These are phyloP conservation scores for Suhomyces wounanorum DNA, from an alignment of 1,139 yeast genomes.

Conservation along the genomic window DNA sequence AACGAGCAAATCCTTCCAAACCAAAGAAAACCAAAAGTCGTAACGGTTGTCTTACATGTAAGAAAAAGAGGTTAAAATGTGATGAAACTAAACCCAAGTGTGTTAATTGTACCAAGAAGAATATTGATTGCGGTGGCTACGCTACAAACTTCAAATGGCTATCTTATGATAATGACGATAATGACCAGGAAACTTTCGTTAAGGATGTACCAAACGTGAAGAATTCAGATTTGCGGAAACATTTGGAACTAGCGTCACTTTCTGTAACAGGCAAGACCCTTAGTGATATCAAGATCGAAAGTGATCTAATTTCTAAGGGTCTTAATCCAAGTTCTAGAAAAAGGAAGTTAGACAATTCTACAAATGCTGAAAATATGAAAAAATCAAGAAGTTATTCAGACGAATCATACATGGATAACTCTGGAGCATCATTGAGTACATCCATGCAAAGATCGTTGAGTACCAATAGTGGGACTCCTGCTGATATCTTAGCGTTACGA, in stretches of 20 bases:
- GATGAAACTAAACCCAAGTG: conserved; percentile 60
- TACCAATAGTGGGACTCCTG: conserved; percentile 14
- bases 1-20: conserved; percentile 2
- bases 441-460: conserved; percentile 12
- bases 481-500: conserved; percentile 13
- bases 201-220: background rate
- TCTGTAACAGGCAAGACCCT: conserved; percentile 56
- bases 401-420: conserved; percentile 1
- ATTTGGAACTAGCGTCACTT: conserved; percentile 54
- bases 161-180: conserved; percentile 32
- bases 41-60: conserved; percentile 58
- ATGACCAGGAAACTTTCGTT: background rate
- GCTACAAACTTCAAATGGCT: conserved; percentile 67
- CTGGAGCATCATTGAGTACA: background rate
- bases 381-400: conserved; percentile 3
- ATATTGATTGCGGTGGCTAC: conserved; percentile 61
- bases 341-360: conserved; percentile 12
- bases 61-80: conserved; percentile 56
- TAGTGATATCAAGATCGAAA: conserved; percentile 49
- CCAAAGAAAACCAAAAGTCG: conserved; percentile 34
- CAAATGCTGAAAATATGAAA: conserved; percentile 3
- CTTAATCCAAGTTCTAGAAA: conserved; percentile 41
- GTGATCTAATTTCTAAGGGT: conserved; percentile 51
- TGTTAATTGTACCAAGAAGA: conserved; percentile 44
- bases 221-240: conserved; percentile 31